These are phyloP conservation scores for Colletotrichum orbiculare DNA, from an alignment of 2,329 filamentous ascomycete genomes.

Conservation along the genomic window DNA sequence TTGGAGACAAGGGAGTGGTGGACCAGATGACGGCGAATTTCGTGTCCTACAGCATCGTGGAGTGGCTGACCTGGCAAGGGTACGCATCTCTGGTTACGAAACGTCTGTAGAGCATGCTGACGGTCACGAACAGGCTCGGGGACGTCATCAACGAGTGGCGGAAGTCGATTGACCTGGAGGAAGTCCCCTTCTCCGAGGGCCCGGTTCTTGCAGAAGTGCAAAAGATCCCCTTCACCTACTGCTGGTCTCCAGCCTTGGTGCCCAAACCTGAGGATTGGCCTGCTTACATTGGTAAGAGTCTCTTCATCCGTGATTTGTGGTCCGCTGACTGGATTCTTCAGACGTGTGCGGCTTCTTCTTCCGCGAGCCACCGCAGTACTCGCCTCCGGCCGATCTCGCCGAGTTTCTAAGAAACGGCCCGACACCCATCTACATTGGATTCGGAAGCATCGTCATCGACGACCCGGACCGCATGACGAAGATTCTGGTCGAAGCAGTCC, in stretches of 20 bases:
- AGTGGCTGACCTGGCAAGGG: constrained; percentile 83
- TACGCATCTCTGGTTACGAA: not conserved
- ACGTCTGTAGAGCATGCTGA: fast-evolving
- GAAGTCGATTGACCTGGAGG: constrained; percentile 72
- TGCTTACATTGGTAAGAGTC: constrained; percentile 61
- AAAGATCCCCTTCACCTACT: constrained; percentile 79
- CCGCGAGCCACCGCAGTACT: constrained; percentile 42
- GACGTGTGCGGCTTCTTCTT: constrained; percentile 42
- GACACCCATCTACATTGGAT: constrained; percentile 35
- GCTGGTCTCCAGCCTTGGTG: constrained; percentile 77
- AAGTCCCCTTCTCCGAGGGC: constrained; percentile 76
- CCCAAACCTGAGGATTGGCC: constrained; percentile 75
- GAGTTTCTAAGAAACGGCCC: constrained; percentile 68
- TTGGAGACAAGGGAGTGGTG: constrained; percentile 60
- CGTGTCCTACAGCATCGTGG: constrained; percentile 76
- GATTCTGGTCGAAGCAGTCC: constrained; percentile 29
- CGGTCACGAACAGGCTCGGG: constrained; percentile 57
- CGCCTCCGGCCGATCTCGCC: constrained; percentile 63
- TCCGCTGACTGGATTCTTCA: constrained; percentile 9
- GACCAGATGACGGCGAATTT: constrained; percentile 73
- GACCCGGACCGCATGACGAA: constrained; percentile 30
- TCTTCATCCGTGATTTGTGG: too few species aligned
- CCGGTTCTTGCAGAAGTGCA: constrained; percentile 76
- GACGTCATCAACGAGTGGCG: constrained; percentile 82
- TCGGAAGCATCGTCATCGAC: constrained; percentile 37